Base-by-base conservation (phyloP, 164 flowering plant genomes). In the Kalanchoe fedtschenkoi region DNA sequence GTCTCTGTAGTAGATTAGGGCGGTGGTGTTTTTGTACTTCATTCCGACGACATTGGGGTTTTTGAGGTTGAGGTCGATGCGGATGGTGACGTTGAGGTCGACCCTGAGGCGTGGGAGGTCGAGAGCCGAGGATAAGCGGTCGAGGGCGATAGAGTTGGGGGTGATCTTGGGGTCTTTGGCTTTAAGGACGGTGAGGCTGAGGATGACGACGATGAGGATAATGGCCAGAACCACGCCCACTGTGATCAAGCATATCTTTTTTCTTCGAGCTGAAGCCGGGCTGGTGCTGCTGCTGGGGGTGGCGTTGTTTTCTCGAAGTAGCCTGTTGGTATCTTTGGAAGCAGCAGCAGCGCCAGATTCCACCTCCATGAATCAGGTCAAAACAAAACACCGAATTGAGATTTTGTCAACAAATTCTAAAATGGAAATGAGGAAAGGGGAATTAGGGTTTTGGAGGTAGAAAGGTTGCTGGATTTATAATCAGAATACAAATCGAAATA, bases 1-100 rank as follows among this genome's bases (percentile, higher is more conserved):
- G 0, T 77, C 86, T 41, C 76, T 65, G 81, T 84, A 87, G 28
- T 75, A 68, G 68, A 91, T 47, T 9, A 66, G 14, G 8, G 92
- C 79, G 0, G 81, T 63, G 76, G 75, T 58, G 69, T 75, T 65
- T 15, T 19, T 21, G 79, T 76, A 87, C 71, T 70, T 76, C 78
- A 84, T 77, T 3, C 89, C 81, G 0, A 80, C 86, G 43, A 69
- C 72, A 76, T 91, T 91, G 0, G 95, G 96, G 71, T 91, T 91
- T 6, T 69, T 70, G 21, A 91, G 64, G 35, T 88, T 46, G 62
- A 87, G 41, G 57, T 69, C 65, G 16, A 75, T 60, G 61, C 22
- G 70, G 14, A 91, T 74, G 34, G 77, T 76, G 29, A 83, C 51
- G 69, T 91, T 91, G 22, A 91, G 21, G 63, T 62, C 47, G 14